A percentile compares a stretch with the other conserved stretches of the same genome.
Conservation (phyloP, 1,284 basidiomycete species). For the Leccinum huronense region DNA sequence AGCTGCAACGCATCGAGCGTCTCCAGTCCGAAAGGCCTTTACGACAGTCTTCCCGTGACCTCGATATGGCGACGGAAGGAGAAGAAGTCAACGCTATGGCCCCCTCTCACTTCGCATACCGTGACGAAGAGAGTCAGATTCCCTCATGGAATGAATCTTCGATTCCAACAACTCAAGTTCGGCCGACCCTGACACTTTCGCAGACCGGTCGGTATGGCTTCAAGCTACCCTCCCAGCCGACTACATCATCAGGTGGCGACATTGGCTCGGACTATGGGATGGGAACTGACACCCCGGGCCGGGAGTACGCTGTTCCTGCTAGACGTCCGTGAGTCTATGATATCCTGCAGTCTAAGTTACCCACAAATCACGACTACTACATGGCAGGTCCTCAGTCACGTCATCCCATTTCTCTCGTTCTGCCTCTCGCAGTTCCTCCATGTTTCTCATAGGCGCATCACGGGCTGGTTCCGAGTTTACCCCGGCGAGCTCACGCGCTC, state of each 20-base stretch:
- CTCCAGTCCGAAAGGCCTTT: neutral
- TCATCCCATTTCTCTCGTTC: neutral
- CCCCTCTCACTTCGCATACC: neutral
- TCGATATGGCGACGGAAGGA: neutral
- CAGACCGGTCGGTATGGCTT: neutral
- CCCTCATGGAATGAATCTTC: neutral
- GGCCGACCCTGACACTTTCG: neutral
- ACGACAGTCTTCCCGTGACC: neutral
- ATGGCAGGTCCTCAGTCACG: neutral
- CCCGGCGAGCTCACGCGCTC: neutral
- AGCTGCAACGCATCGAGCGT: neutral
- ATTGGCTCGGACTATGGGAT: neutral
- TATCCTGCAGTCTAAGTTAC: neutral
- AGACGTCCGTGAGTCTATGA: neutral
- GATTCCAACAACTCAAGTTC: neutral
- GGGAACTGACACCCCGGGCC: neutral
- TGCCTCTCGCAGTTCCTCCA: neutral
- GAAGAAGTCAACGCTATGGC: conserved; percentile 1
- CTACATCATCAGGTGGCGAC: neutral
- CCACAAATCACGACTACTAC: neutral
- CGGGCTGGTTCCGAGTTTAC: neutral
- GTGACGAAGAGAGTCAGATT: neutral
- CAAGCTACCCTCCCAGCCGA: neutral
- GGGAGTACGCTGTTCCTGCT: no score
- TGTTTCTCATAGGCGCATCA: neutral